These are phyloP conservation scores for Pluteus cervinus DNA, from an alignment of 768 basidiomycete species.

Conservation along the genomic window DNA sequence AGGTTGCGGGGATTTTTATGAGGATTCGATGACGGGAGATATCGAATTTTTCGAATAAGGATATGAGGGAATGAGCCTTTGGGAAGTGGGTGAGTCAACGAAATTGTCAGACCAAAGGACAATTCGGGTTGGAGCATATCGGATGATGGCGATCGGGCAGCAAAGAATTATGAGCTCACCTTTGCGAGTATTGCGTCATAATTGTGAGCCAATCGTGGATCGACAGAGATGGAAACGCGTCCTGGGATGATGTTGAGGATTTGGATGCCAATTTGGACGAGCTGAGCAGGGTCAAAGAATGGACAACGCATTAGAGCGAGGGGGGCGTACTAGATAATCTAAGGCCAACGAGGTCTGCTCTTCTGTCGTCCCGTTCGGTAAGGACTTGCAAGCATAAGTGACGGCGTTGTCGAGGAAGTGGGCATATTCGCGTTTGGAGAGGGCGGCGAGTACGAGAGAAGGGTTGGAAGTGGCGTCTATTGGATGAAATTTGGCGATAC, in stretches of 20 bases:
- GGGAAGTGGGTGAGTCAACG: too few species aligned
- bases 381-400: constrained; percentile 12
- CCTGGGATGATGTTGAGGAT: constrained; percentile 28
- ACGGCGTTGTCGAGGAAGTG: constrained; percentile 24
- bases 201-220: constrained; percentile 26
- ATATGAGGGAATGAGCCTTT: constrained; percentile 19
- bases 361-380: constrained; percentile 10
- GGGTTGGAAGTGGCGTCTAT: constrained; percentile 31
- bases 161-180: constrained; percentile 7
- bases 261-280: constrained; percentile 24
- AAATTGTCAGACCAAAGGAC: too few species aligned
- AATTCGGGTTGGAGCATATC: too few species aligned
- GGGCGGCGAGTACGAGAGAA: constrained; percentile 25
- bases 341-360: constrained; percentile 19
- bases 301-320: constrained; percentile 1
- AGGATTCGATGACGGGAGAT: constrained; percentile 23
- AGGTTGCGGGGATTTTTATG: constrained; percentile 30
- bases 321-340: constrained; percentile 22
- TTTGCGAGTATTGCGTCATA: constrained; percentile 20
- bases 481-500: constrained; percentile 23
- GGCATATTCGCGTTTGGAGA: constrained; percentile 26
- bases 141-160: too few species aligned
- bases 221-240: constrained; percentile 28
- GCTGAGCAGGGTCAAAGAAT: constrained; percentile 13
- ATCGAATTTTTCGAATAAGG: constrained; percentile 22